Percentiles rank a stretch among this genome's conserved stretches.
phyloP scores from a whole-genome alignment of 345 rosid species.

The Salix suchowensis region DNA sequence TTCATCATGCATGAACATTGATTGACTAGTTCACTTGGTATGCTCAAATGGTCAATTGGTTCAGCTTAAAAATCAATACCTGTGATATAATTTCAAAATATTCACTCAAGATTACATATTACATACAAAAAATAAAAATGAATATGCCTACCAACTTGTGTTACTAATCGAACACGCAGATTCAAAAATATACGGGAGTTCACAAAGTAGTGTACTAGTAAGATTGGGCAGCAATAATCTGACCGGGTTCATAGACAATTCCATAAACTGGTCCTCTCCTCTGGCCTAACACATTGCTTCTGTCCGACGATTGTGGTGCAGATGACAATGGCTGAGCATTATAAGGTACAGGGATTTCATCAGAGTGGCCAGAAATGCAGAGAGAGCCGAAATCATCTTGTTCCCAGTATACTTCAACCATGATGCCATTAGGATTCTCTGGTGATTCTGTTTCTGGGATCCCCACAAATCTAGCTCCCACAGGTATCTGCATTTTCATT shows the following conservation, averaged over 20 bases:
- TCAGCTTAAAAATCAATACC: neutral
- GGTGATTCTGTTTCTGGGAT: conserved; percentile 60
- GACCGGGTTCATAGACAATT: conserved; percentile 51
- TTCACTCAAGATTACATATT: neutral
- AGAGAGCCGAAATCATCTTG: conserved; percentile 84
- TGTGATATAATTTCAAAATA: neutral
- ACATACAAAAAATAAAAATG: neutral
- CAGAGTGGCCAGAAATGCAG: conserved; percentile 75
- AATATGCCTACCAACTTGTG: neutral
- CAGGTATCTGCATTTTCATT: conserved; percentile 57
- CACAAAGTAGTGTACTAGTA: neutral
- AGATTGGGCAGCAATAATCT: conserved; percentile 18
- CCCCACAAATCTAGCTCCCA: conserved; percentile 71
- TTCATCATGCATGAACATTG: too few species aligned
- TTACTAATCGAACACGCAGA: neutral
- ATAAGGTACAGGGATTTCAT: conserved; percentile 61
- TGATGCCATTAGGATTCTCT: conserved; percentile 63
- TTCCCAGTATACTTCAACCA: conserved; percentile 93
- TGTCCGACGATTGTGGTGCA: conserved; percentile 25
- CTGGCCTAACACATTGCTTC: conserved; percentile 27
- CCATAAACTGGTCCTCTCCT: conserved; percentile 43
- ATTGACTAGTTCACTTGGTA: too few species aligned
- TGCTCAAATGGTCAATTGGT: too few species aligned
- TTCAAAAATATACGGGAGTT: neutral
- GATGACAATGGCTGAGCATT: conserved; percentile 26